phyloP scores from a whole-genome alignment of 1,139 yeast genomes.

The Geotrichum restrictum region DNA sequence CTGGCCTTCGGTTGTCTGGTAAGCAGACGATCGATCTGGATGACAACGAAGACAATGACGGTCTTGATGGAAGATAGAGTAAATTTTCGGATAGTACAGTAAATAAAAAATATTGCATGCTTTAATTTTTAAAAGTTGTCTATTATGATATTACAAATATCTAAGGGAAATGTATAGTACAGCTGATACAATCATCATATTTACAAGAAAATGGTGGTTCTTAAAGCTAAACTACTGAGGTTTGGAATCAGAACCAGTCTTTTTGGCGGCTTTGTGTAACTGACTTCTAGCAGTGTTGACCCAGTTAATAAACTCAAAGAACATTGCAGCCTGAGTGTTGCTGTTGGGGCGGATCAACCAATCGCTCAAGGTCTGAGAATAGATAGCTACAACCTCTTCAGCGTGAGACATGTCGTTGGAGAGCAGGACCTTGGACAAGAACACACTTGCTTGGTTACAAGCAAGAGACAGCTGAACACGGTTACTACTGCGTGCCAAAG shows the following conservation, averaged over 20 bases:
- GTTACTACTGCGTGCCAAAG: slow-evolving; percentile 44
- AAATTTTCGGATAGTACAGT: not conserved
- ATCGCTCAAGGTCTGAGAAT: slow-evolving; percentile 50
- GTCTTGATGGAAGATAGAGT: slow-evolving; percentile 17
- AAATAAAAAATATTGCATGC: no score
- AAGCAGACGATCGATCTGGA: slow-evolving; percentile 73
- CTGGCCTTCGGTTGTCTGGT: slow-evolving; percentile 62
- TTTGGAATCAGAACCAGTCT: not conserved
- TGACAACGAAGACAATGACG: slow-evolving; percentile 37
- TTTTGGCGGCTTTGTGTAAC: not conserved
- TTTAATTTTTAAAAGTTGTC: not conserved
- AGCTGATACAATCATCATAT: no score
- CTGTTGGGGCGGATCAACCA: slow-evolving; percentile 55
- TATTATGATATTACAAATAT: no score
- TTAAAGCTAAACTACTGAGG: not conserved
- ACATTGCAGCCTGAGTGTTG: slow-evolving; percentile 57
- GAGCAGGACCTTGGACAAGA: slow-evolving; percentile 53
- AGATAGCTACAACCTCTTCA: slow-evolving; percentile 50
- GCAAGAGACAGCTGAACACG: slow-evolving; percentile 52
- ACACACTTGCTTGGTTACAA: slow-evolving; percentile 60
- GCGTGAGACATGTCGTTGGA: slow-evolving; percentile 28
- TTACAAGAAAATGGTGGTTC: no score
- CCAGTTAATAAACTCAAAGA: slow-evolving; percentile 82
- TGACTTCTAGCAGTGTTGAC: slow-evolving; percentile 31
- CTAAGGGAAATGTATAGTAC: no score